A percentile compares a stretch with the other conserved stretches of the same genome.
phyloP scores from a whole-genome alignment of 2,329 filamentous ascomycete species.

The Calonectria multiphialidica region DNA sequence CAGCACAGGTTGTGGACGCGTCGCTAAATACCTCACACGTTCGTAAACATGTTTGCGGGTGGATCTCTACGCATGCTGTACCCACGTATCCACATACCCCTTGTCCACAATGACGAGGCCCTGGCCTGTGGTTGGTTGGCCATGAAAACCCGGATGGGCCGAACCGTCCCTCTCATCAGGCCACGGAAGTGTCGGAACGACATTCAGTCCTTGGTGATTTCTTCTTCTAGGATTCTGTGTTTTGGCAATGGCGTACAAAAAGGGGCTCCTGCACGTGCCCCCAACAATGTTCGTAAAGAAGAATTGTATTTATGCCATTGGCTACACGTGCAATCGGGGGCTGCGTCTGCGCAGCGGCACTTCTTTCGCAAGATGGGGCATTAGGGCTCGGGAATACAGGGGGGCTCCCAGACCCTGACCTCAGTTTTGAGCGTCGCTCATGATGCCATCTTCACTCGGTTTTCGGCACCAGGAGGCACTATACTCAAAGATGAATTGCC shows the following conservation, averaged over 20 bases:
- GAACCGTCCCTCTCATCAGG: background rate
- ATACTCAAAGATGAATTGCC: background rate
- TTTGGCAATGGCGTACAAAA: background rate
- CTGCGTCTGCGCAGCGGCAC: too few species aligned
- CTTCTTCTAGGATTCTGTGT: background rate
- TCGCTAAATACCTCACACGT: background rate
- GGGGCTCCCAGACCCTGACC: background rate
- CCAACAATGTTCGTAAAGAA: background rate
- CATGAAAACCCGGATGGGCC: background rate
- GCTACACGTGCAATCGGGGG: too few species aligned
- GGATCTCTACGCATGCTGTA: background rate
- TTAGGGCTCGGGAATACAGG: background rate
- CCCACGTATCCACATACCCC: background rate
- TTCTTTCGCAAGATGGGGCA: background rate
- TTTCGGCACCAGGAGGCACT: background rate
- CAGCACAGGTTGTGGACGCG: background rate
- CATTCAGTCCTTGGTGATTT: background rate
- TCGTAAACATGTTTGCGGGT: background rate
- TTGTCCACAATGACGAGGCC: background rate
- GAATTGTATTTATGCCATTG: background rate
- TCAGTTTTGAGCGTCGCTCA: background rate
- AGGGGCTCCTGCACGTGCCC: background rate
- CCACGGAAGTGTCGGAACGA: background rate
- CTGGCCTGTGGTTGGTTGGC: background rate
- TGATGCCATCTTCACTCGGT: background rate